Evolutionary conservation across 441 rosid species (phyloP).

Genomic region (Euphorbia schlechtendalii): DNA sequence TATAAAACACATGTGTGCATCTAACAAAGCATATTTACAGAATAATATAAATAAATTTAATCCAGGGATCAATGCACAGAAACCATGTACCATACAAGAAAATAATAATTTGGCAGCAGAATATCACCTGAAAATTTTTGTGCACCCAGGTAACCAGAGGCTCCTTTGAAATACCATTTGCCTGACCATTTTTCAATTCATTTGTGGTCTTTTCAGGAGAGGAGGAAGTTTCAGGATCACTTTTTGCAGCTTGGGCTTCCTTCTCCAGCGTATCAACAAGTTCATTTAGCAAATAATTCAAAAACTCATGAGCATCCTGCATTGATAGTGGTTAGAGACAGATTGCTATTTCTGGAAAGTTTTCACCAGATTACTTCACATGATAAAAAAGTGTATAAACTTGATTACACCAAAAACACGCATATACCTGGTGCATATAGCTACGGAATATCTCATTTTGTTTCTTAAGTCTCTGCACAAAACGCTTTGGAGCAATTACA

Average conservation of each 20-base stretch:
- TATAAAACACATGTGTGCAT: neutral
- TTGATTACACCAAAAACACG: slow-evolving; percentile 4
- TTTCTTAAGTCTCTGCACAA: slow-evolving; percentile 94
- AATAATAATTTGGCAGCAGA: neutral
- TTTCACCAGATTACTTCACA: slow-evolving; percentile 2
- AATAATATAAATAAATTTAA: neutral
- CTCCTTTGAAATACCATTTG: slow-evolving; percentile 68
- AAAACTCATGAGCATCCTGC: slow-evolving; percentile 95
- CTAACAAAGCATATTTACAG: neutral
- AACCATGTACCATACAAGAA: neutral
- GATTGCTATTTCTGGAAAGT: neutral
- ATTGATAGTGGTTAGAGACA: slow-evolving; percentile 11
- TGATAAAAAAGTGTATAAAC: neutral
- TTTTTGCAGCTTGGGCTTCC: slow-evolving; percentile 70
- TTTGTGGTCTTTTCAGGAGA: slow-evolving; percentile 70
- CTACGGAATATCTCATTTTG: slow-evolving; percentile 98
- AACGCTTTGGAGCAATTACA: slow-evolving; percentile 96
- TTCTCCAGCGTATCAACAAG: slow-evolving; percentile 91
- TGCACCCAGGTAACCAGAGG: slow-evolving; percentile 95
- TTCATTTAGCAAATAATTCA: slow-evolving; percentile 87
- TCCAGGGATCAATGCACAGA: neutral
- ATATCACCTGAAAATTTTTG: slow-evolving; percentile 77
- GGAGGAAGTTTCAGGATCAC: slow-evolving; percentile 60
- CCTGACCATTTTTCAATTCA: slow-evolving; percentile 46
- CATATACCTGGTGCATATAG: slow-evolving; percentile 93